Evolutionary conservation across 805 yeast genomes (phyloP).

Genomic region (Pichia exigua): DNA sequence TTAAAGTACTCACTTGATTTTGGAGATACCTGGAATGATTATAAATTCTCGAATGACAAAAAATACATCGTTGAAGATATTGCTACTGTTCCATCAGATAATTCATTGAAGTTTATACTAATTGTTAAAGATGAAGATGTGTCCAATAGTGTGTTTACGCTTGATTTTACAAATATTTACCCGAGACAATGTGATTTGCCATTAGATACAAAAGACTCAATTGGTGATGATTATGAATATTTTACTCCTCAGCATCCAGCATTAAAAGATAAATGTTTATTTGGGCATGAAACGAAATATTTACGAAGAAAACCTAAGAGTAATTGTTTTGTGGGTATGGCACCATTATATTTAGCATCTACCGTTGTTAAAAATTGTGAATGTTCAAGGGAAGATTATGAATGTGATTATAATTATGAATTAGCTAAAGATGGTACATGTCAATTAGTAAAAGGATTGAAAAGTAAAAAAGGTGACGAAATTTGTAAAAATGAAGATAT

Average conservation of each 20-base stretch:
- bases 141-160: slow-evolving; percentile 31
- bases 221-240: slow-evolving; percentile 49
- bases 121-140: slow-evolving; percentile 40
- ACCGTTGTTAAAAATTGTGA: slow-evolving; percentile 59
- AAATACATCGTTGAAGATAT: slow-evolving; percentile 49
- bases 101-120: slow-evolving; percentile 69
- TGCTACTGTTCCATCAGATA: slow-evolving; percentile 87
- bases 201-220: slow-evolving; percentile 17
- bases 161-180: slow-evolving; percentile 51
- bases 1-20: slow-evolving; percentile 67
- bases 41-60: slow-evolving; percentile 52
- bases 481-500: slow-evolving; percentile 49
- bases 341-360: slow-evolving; percentile 51
- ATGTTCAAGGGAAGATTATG: slow-evolving; percentile 82
- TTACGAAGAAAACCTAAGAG: slow-evolving; percentile 47
- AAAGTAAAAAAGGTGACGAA: slow-evolving; percentile 56
- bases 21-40: slow-evolving; percentile 70
- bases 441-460: slow-evolving; percentile 65
- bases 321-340: slow-evolving; percentile 66
- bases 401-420: slow-evolving; percentile 84
- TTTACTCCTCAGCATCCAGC: slow-evolving; percentile 56
- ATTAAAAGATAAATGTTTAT: slow-evolving; percentile 46
- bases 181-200: slow-evolving; percentile 49
- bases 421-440: slow-evolving; percentile 76
- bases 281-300: slow-evolving; percentile 62